Conservation (phyloP, 164 flowering plant species). For the Chimonanthus salicifolius region DNA sequence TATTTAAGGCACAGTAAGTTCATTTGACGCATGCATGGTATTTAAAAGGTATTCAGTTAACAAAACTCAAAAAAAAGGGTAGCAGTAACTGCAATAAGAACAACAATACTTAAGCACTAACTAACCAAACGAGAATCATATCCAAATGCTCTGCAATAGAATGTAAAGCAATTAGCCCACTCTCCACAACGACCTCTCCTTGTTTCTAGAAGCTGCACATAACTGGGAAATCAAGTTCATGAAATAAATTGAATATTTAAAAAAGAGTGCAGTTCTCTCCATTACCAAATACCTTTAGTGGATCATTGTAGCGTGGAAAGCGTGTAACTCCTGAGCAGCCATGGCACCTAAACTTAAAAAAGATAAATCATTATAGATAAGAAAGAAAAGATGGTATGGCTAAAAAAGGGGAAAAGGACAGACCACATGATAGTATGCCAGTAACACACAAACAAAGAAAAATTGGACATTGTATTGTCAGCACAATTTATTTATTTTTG, state of each 20-base stretch:
- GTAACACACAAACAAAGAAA: neutral
- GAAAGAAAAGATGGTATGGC: neutral
- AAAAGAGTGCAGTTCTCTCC: neutral
- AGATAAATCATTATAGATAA: neutral
- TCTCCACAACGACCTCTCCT: slow-evolving; percentile 96
- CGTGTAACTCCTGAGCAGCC: slow-evolving; percentile 63
- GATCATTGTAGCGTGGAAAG: slow-evolving; percentile 95
- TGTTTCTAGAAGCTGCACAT: slow-evolving; percentile 82
- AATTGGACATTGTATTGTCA: neutral
- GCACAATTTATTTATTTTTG: too few relatives aligned
- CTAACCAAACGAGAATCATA: slow-evolving; percentile 88
- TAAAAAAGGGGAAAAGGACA: neutral
- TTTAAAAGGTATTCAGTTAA: too few relatives aligned
- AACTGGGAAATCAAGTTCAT: neutral
- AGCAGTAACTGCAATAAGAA: neutral
- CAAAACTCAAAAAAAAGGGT: neutral
- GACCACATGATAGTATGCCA: neutral
- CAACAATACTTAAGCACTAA: slow-evolving; percentile 5
- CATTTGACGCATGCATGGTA: too few relatives aligned
- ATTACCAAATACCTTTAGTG: slow-evolving; percentile 55
- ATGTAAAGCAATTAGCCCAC: slow-evolving; percentile 98
- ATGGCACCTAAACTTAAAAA: slow-evolving; percentile 44
- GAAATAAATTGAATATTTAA: slow-evolving; percentile 1
- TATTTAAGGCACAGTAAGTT: too few relatives aligned
- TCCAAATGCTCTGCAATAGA: slow-evolving; percentile 92